Evolutionary conservation across 208 protist genomes (phyloP), one percentile per base, ranked within the genome.

Genomic region (Leptomonas pyrrhocoris): DNA sequence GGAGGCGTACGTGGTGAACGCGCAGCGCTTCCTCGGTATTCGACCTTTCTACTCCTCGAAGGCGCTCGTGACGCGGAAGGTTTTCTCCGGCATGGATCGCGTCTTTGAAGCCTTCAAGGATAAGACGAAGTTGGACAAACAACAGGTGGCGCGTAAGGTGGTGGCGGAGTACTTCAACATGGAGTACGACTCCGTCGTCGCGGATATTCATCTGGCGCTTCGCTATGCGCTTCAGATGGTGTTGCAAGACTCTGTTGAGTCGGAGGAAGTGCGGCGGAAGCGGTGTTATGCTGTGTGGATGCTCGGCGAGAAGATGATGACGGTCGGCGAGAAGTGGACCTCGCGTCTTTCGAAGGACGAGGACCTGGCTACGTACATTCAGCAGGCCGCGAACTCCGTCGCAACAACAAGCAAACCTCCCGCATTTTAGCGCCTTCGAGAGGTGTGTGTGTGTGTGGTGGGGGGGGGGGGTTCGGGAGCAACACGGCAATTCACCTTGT

Each of bases 241-340:
- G 21, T 68, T 92, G 40, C 78, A 89, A 62, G 91, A 96, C 64
- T 66, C 71, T 5, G 74, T 76, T 25, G 74, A 85, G 62, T 77
- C 58, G 36, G 84, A 86, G 31, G 80, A 80, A 61, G 86, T 93
- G 46, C 84, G 80, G 21, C 30, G 56, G 38, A 80, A 84, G 55
- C 88, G 91, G 30, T 88, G 83, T 77, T 96, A 96, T 68, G 91
- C 88, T 16, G 70, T 96, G 48, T 96, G 91, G 88, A 86, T 84
- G 51, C 58, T 96, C 9, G 91, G 91, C 0, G 79, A 94, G 57
- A 77, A 81, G 50, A 92, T 96, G 86, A 79, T 89, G 75, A 56
- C 68, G 11, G 83, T 83, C 43, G 91, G 91, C 5, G 69, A 63
- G 49, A 60, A 31, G 55, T 93, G 86, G 83, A 75, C 70, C 6